phyloP scores from a whole-genome alignment of 192 early-diverging fungal species.

The Spinellus fusiger region DNA sequence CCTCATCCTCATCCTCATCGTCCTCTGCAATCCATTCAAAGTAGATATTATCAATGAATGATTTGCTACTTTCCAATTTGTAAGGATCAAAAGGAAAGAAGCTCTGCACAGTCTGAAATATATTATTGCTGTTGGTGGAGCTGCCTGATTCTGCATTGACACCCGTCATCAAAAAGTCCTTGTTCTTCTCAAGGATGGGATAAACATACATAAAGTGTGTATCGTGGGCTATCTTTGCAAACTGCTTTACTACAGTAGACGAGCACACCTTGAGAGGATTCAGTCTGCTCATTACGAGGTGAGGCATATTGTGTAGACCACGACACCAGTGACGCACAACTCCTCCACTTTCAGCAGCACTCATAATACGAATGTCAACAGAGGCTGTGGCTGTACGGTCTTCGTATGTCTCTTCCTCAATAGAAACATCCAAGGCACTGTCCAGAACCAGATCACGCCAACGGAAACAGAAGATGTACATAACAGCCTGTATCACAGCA shows the following conservation, averaged over 20 bases:
- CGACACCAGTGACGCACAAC: slow-evolving; percentile 47
- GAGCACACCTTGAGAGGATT: slow-evolving; percentile 81
- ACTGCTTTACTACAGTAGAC: slow-evolving; percentile 74
- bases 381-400: neutral
- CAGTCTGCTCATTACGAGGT: slow-evolving; percentile 69
- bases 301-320: slow-evolving; percentile 62
- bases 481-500: slow-evolving; percentile 74
- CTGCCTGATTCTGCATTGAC: slow-evolving; percentile 8
- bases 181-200: slow-evolving; percentile 65
- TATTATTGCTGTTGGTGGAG: slow-evolving; percentile 9
- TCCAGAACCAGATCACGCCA: slow-evolving; percentile 75
- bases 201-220: slow-evolving; percentile 86
- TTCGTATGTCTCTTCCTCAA: slow-evolving; percentile 14
- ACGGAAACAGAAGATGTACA: slow-evolving; percentile 94
- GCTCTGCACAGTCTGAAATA: slow-evolving; percentile 38
- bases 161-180: slow-evolving; percentile 32
- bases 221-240: slow-evolving; percentile 72
- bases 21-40: slow-evolving; percentile 72
- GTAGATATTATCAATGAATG: slow-evolving; percentile 68
- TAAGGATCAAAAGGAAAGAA: slow-evolving; percentile 97
- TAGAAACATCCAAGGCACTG: slow-evolving; percentile 7
- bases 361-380: neutral
- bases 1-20: slow-evolving; percentile 46
- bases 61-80: slow-evolving; percentile 61
- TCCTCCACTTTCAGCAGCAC: slow-evolving; percentile 2